Conservation (phyloP, 139 green algal species). For the Desmodesmus armatus region DNA sequence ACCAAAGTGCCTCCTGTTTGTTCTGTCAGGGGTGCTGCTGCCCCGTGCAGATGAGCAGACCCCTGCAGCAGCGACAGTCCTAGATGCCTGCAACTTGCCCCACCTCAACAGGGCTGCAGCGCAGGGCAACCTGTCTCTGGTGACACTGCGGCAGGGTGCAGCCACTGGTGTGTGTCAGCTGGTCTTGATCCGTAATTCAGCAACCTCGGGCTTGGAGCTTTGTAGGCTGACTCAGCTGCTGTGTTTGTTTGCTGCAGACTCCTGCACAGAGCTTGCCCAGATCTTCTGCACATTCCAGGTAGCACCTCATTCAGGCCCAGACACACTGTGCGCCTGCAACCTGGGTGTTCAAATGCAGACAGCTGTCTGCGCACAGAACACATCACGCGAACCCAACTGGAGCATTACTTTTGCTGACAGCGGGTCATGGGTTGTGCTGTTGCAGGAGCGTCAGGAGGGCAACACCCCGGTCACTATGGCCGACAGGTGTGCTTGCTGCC, state of each 20-base stretch:
- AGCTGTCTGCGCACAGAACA: no score
- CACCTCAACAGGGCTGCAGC: constrained; percentile 58
- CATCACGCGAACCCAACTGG: no score
- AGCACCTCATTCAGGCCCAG: no score
- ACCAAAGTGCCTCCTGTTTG: constrained; percentile 70
- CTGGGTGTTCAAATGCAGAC: no score
- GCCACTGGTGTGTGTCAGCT: not conserved
- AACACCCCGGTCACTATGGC: no score
- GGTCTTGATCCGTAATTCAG: no score
- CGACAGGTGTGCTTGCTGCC: no score
- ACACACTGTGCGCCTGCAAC: no score
- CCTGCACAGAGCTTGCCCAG: constrained; percentile 22
- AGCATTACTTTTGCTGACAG: no score
- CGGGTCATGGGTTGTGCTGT: no score
- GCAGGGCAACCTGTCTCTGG: constrained; percentile 59
- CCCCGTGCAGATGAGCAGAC: not conserved
- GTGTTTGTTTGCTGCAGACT: not conserved
- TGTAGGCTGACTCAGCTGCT: not conserved
- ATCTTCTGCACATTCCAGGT: constrained; percentile 12
- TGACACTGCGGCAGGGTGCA: constrained; percentile 46
- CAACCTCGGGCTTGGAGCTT: no score
- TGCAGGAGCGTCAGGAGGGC: no score
- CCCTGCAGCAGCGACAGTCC: not conserved
- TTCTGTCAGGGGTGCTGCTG: constrained; percentile 42
- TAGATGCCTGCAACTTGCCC: constrained; percentile 47